Conservation (phyloP, 2,329 filamentous ascomycete genomes). For the Nigrograna mackinnonii region DNA sequence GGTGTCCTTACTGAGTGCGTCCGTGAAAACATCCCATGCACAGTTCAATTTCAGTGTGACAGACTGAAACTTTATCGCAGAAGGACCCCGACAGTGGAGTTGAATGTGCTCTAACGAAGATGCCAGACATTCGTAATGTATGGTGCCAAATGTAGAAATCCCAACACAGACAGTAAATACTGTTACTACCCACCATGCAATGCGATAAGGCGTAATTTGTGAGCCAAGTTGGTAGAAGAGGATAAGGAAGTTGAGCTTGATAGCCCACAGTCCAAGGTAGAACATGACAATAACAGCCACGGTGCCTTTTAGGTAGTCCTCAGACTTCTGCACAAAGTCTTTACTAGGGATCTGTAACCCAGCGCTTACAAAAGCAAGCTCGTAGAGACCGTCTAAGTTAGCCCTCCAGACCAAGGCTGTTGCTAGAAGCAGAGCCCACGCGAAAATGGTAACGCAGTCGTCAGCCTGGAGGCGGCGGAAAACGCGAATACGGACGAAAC, state of each 20-base stretch:
- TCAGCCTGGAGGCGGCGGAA: constrained; percentile 7
- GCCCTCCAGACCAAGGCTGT: constrained; percentile 8
- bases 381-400: constrained; percentile 4
- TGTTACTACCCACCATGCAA: constrained; percentile 15
- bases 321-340: constrained; percentile 3
- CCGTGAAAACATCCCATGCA: no score
- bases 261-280: constrained; percentile 9
- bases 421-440: constrained; percentile 10
- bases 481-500: constrained; percentile 2
- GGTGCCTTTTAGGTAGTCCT: constrained; percentile 3
- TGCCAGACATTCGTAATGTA: no score
- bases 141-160: no score
- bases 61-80: no score
- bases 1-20: no score
- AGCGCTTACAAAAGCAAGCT: not conserved
- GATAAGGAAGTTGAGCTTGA: constrained; percentile 14
- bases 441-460: constrained; percentile 6
- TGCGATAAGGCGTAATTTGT: constrained; percentile 3
- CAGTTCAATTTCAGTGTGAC: no score
- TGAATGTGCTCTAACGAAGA: no score
- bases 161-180: no score
- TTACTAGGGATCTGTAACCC: not conserved
- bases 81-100: no score
- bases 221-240: constrained; percentile 13
- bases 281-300: constrained; percentile 9